phyloP scores from a whole-genome alignment of 441 rosid genomes.

The Croton laevigatus region DNA sequence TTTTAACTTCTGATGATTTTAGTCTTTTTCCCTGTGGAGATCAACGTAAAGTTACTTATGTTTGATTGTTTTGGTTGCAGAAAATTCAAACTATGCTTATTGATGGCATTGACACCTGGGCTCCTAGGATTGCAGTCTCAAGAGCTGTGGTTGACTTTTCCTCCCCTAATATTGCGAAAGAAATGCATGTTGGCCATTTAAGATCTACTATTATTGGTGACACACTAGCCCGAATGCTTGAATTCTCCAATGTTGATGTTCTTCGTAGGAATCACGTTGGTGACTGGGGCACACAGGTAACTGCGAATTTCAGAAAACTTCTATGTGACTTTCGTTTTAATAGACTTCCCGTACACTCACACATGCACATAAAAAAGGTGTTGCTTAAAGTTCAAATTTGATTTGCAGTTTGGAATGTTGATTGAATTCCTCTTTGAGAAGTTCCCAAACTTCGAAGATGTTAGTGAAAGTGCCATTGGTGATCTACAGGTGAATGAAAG shows the following conservation, averaged over 20 bases:
- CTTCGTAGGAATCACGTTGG: slow-evolving; percentile 99
- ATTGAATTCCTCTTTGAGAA: slow-evolving; percentile 86
- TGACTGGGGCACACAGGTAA: slow-evolving; percentile 99
- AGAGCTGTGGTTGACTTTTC: slow-evolving; percentile 89
- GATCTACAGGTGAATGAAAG: slow-evolving; percentile 74
- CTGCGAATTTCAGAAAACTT: slow-evolving; percentile 14
- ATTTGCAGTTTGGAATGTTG: slow-evolving; percentile 91
- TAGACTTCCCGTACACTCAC: neutral
- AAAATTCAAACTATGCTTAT: slow-evolving; percentile 67
- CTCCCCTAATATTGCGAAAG: slow-evolving; percentile 95
- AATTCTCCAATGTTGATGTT: slow-evolving; percentile 81
- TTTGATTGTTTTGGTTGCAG: slow-evolving; percentile 36
- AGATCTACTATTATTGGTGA: slow-evolving; percentile 97
- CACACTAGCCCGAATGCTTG: slow-evolving; percentile 88
- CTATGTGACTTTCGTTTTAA: neutral
- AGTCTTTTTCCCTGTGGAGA: neutral
- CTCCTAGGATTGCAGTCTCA: slow-evolving; percentile 54
- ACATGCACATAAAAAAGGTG: neutral
- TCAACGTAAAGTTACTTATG: neutral
- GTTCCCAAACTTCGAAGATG: slow-evolving; percentile 64
- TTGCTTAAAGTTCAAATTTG: neutral
- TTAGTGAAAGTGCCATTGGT: slow-evolving; percentile 71
- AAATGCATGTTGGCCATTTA: slow-evolving; percentile 97
- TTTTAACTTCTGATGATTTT: neutral
- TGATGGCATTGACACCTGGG: slow-evolving; percentile 73